Percentiles rank a stretch among this genome's conserved stretches.
These are phyloP conservation scores for Fusarium devonianum DNA, from an alignment of 2,329 filamentous ascomycete species.

Conservation along the genomic window DNA sequence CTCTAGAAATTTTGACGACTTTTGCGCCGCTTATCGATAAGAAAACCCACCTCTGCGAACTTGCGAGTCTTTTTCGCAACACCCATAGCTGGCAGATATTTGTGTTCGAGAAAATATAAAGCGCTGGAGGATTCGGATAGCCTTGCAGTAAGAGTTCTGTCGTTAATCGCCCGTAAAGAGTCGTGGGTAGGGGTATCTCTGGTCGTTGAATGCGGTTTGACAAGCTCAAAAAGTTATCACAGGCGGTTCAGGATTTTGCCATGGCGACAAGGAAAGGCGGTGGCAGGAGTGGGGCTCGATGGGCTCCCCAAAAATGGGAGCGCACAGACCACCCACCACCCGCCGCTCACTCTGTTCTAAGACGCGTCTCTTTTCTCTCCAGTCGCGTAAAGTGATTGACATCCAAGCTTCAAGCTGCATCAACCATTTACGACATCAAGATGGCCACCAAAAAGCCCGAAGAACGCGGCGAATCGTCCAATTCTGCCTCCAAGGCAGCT, in stretches of 20 bases:
- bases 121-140: background rate
- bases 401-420: constrained; percentile 29
- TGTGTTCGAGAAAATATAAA: background rate
- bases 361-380: constrained; percentile 46
- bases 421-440: constrained; percentile 24
- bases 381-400: constrained; percentile 49
- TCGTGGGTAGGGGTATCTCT: constrained; percentile 19
- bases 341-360: constrained; percentile 3
- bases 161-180: background rate
- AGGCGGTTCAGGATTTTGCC: constrained; percentile 41
- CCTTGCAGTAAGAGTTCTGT: background rate
- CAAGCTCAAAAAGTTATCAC: constrained; percentile 39
- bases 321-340: constrained; percentile 41
- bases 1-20: constrained; percentile 20
- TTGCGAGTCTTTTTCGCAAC: constrained; percentile 90
- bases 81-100: constrained; percentile 67
- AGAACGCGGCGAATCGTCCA: constrained; percentile 67
- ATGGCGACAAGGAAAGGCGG: constrained; percentile 37
- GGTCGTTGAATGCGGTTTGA: constrained; percentile 7
- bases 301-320: background rate
- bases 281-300: constrained; percentile 32
- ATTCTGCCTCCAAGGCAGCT: constrained; percentile 64
- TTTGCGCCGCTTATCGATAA: constrained; percentile 44
- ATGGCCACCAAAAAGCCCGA: constrained; percentile 61
- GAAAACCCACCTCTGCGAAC: constrained; percentile 70